Conservation (phyloP, 2,329 filamentous ascomycete genomes). For the Penicillium italicum region DNA sequence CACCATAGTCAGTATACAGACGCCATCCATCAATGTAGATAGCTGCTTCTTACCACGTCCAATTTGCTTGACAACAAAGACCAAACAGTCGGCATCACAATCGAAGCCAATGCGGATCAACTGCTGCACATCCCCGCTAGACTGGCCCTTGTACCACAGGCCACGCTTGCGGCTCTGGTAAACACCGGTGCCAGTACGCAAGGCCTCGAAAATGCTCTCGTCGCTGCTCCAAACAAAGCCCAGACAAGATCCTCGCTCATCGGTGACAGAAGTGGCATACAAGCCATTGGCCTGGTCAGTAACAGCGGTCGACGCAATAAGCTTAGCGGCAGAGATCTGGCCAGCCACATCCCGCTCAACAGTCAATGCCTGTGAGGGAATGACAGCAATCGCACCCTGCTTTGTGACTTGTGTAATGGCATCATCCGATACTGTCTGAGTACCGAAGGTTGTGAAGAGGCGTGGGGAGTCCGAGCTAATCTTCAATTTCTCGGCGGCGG, state of each 20-base stretch:
- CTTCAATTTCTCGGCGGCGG: slow-evolving; percentile 37
- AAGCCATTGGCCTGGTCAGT: slow-evolving; percentile 81
- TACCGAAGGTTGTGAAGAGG: slow-evolving; percentile 38
- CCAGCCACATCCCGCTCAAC: slow-evolving; percentile 58
- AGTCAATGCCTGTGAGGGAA: slow-evolving; percentile 68
- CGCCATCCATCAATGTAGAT: background rate
- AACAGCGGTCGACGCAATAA: slow-evolving; percentile 71
- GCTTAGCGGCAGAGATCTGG: slow-evolving; percentile 63
- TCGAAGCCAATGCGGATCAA: slow-evolving; percentile 80
- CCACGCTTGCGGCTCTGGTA: slow-evolving; percentile 96
- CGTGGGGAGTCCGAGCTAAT: slow-evolving; percentile 40
- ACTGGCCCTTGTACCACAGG: slow-evolving; percentile 94
- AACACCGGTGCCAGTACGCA: slow-evolving; percentile 77
- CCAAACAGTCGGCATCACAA: slow-evolving; percentile 89
- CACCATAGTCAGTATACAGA: slow-evolving; percentile 16
- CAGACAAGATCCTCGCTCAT: slow-evolving; percentile 78
- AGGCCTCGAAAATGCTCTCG: slow-evolving; percentile 81
- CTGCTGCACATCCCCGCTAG: slow-evolving; percentile 89
- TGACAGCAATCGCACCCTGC: slow-evolving; percentile 63
- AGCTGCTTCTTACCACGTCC: slow-evolving; percentile 56
- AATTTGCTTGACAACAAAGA: slow-evolving; percentile 84
- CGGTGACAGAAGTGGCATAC: slow-evolving; percentile 84
- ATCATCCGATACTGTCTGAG: slow-evolving; percentile 42
- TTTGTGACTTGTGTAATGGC: slow-evolving; percentile 48
- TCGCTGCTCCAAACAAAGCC: slow-evolving; percentile 93